These are phyloP conservation scores for Babjeviella inositovora DNA, from an alignment of 805 yeast genomes.

Conservation along the genomic window DNA sequence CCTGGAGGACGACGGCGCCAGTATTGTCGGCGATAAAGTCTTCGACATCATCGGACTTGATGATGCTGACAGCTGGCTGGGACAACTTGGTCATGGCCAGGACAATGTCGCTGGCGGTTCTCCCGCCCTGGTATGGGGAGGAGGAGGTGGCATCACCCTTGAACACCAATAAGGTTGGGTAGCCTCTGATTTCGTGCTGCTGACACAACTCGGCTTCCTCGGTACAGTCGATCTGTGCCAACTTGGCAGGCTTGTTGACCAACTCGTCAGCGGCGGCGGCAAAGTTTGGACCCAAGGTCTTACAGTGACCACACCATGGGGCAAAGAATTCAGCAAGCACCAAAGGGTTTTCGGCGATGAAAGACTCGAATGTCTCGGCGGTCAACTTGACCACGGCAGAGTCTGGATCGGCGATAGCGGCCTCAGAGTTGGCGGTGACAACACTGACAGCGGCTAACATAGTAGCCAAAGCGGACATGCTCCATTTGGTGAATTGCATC, in stretches of 20 bases:
- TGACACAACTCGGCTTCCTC: slow-evolving; percentile 59
- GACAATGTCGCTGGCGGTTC: slow-evolving; percentile 67
- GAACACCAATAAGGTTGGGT: slow-evolving; percentile 72
- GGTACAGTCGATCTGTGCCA: slow-evolving; percentile 81
- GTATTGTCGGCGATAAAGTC: slow-evolving; percentile 27
- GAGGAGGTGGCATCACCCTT: slow-evolving; percentile 25
- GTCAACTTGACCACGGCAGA: slow-evolving; percentile 79
- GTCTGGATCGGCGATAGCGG: slow-evolving; percentile 68
- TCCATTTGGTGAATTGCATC: no score
- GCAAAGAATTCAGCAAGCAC: slow-evolving; percentile 83
- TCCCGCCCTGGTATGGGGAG: slow-evolving; percentile 61
- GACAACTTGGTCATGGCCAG: slow-evolving; percentile 70
- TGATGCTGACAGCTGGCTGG: slow-evolving; percentile 52
- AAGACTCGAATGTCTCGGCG: slow-evolving; percentile 44
- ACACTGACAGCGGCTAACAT: no score
- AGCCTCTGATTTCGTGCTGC: slow-evolving; percentile 57
- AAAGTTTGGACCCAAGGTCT: slow-evolving; percentile 71
- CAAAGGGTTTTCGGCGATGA: slow-evolving; percentile 56
- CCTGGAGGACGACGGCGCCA: slow-evolving; percentile 44
- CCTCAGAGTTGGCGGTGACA: no score
- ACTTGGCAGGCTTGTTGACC: slow-evolving; percentile 42
- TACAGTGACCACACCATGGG: slow-evolving; percentile 98
- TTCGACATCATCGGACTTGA: slow-evolving; percentile 21
- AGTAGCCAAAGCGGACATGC: no score
- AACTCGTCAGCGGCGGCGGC: slow-evolving; percentile 54